phyloP scores from a whole-genome alignment of 805 yeast species.

The Zygosaccharomyces siamensis region DNA sequence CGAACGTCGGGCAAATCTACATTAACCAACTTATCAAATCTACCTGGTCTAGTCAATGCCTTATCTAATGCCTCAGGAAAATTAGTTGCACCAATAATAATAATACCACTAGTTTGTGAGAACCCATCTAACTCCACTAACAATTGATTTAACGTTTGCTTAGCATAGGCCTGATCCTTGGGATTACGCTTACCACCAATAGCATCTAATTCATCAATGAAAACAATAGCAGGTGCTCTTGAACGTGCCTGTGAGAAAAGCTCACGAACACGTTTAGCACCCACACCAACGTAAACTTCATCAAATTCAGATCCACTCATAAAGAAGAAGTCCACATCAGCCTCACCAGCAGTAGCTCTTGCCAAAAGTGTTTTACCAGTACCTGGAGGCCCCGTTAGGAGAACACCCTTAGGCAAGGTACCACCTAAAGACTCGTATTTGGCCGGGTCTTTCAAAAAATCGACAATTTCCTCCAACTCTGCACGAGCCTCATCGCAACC shows the following conservation, averaged over 20 bases:
- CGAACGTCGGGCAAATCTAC: slow-evolving; percentile 97
- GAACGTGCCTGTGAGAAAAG: slow-evolving; percentile 89
- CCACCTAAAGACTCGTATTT: slow-evolving; percentile 97
- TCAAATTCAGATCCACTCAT: slow-evolving; percentile 99
- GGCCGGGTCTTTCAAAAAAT: slow-evolving; percentile 91
- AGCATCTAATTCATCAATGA: slow-evolving; percentile 97
- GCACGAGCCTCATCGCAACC: slow-evolving; percentile 99
- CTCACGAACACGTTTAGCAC: slow-evolving; percentile 96
- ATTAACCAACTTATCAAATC: slow-evolving; percentile 92
- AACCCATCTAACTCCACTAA: slow-evolving; percentile 95
- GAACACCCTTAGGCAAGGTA: slow-evolving; percentile 93
- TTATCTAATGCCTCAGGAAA: slow-evolving; percentile 96
- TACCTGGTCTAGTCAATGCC: slow-evolving; percentile 96
- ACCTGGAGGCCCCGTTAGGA: slow-evolving; percentile 98
- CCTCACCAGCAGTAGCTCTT: slow-evolving; percentile 98
- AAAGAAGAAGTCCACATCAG: slow-evolving; percentile 96
- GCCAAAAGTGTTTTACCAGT: slow-evolving; percentile 97
- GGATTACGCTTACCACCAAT: slow-evolving; percentile 98
- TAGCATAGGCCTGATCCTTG: slow-evolving; percentile 95
- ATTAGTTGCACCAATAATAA: slow-evolving; percentile 96
- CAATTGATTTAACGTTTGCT: slow-evolving; percentile 93
- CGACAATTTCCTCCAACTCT: slow-evolving; percentile 97
- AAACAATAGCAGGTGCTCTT: slow-evolving; percentile 93
- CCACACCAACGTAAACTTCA: slow-evolving; percentile 97
- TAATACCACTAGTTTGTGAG: slow-evolving; percentile 86